Percentiles rank a stretch among this genome's conserved stretches.
phyloP scores from a whole-genome alignment of 495 filamentous ascomycete species.

The Rusavskia elegans region DNA sequence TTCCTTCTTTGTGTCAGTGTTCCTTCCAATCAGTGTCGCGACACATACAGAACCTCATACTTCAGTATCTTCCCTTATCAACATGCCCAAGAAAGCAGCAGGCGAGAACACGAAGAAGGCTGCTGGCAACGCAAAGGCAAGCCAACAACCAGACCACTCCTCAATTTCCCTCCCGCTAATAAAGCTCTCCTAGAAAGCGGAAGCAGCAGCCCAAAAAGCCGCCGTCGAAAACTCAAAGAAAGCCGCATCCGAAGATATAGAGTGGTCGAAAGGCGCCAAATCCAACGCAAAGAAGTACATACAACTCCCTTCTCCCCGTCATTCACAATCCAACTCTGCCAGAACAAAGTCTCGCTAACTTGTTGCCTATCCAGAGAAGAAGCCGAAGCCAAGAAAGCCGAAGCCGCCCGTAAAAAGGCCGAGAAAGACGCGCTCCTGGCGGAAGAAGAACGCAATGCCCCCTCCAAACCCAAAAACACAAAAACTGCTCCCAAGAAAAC shows the following conservation, averaged over 20 bases:
- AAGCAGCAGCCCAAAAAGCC: conserved; percentile 62
- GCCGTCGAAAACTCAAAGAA: conserved; percentile 53
- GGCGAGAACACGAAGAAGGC: conserved; percentile 79
- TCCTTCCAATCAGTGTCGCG: no score
- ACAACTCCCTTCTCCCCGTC: background rate
- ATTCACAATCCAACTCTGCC: background rate
- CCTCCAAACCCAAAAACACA: conserved; percentile 36
- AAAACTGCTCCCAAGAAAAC: conserved; percentile 37
- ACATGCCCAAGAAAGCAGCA: conserved; percentile 49
- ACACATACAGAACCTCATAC: no score
- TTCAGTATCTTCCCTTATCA: no score
- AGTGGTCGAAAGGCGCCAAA: conserved; percentile 82
- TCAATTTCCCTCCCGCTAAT: background rate
- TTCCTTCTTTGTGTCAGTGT: no score
- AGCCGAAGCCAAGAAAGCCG: conserved; percentile 71
- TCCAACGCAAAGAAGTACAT: conserved; percentile 69
- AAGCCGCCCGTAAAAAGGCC: conserved; percentile 73
- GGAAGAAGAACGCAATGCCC: conserved; percentile 64
- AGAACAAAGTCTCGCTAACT: background rate
- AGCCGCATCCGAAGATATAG: conserved; percentile 48
- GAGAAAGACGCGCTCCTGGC: conserved; percentile 69
- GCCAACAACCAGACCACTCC: conserved; percentile 5
- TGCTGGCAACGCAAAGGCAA: conserved; percentile 58
- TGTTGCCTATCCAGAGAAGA: conserved; percentile 45
- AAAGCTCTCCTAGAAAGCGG: conserved; percentile 56